Evolutionary conservation across 441 rosid species (phyloP).

Genomic region (Codiaeum variegatum): DNA sequence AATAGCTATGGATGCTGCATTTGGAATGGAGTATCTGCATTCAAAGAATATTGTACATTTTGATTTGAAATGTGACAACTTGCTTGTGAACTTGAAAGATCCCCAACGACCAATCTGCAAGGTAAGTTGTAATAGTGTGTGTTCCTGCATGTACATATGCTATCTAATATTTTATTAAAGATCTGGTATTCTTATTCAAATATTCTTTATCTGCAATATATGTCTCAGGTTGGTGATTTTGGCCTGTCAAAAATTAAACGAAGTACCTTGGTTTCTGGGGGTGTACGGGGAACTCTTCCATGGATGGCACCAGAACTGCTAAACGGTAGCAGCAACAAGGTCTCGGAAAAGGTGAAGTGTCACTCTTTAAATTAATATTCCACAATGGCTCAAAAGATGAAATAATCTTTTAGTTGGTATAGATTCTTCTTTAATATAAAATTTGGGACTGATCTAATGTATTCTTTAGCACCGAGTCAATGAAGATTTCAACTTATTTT

Average conservation of each 20-base stretch:
- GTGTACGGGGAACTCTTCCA: constrained; percentile 95
- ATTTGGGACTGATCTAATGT: neutral
- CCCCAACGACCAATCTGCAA: constrained; percentile 92
- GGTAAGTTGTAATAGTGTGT: constrained; percentile 34
- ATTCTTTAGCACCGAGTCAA: neutral
- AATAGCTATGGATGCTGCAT: constrained; percentile 98
- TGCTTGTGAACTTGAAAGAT: constrained; percentile 97
- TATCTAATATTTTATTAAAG: neutral
- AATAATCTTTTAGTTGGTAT: neutral
- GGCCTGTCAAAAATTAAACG: constrained; percentile 96
- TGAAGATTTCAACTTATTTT: neutral
- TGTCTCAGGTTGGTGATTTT: constrained; percentile 87
- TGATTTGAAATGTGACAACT: constrained; percentile 92
- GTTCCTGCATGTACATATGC: neutral
- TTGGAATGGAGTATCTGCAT: constrained; percentile 98
- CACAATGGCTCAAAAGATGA: neutral
- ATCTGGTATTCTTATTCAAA: neutral
- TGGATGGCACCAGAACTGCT: constrained; percentile 99
- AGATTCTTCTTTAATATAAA: neutral
- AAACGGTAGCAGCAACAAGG: constrained; percentile 86
- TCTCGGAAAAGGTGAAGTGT: constrained; percentile 80
- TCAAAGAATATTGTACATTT: constrained; percentile 94
- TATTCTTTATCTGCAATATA: constrained; percentile 5
- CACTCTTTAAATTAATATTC: neutral
- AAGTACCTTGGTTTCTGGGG: constrained; percentile 97